Percentiles rank a stretch among this genome's conserved stretches.
Evolutionary conservation across 257 asterid genomes (phyloP).

Genomic region (Solanum gracilifrons): DNA sequence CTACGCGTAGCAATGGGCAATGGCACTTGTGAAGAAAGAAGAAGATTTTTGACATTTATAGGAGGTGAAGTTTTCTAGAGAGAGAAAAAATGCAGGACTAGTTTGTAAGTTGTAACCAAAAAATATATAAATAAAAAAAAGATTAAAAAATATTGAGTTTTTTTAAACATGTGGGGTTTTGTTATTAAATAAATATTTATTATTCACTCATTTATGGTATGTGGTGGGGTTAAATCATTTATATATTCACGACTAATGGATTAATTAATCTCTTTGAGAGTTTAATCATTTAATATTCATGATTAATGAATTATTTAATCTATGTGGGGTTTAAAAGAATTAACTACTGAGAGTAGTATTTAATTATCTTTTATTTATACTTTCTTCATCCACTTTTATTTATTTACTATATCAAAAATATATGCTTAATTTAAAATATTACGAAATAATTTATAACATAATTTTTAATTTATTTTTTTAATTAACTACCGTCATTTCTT

Average conservation of each 20-base stretch:
- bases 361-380: neutral
- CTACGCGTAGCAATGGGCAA: neutral
- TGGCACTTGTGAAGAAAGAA: neutral
- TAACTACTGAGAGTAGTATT: neutral
- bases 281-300: neutral
- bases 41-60: neutral
- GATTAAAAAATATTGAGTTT: neutral
- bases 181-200: neutral
- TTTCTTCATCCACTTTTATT: neutral
- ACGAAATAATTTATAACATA: neutral
- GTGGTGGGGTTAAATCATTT: neutral
- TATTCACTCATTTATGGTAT: neutral
- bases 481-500: neutral
- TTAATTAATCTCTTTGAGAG: neutral
- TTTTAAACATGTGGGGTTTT: neutral
- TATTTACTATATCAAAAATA: too few relatives aligned
- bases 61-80: neutral
- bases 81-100: neutral
- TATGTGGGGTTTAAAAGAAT: neutral
- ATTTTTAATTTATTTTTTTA: neutral
- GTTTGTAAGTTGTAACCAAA: neutral
- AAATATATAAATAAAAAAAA: too few relatives aligned
- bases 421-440: neutral
- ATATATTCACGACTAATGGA: neutral
- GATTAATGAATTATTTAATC: neutral